Evolutionary conservation across 2,329 filamentous ascomycete species (phyloP), one percentile per base, ranked within the genome.

Genomic region (Microsporum audouinii): DNA sequence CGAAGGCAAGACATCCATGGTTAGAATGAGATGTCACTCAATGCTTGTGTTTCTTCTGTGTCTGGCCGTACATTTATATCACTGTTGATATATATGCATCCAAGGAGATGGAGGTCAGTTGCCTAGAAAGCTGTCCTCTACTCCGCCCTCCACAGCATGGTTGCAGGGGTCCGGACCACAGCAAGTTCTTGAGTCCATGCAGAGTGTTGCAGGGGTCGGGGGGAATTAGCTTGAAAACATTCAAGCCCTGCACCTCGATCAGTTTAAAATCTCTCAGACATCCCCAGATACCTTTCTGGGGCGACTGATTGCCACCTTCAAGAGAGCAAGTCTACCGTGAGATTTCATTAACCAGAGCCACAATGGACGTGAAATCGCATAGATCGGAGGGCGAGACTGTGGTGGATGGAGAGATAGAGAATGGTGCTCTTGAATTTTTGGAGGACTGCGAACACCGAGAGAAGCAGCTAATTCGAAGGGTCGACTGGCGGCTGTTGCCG

Each of bases 401-500:
- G 1, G n/a, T 29, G 55, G 33, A 57, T 7, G 57, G n/a, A 10
- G 12, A 60, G 3, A 29, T 14, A 10, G 61, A 63, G 36, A 34
- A 61, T 61, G 23, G 29, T 12, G 47, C n/a, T 8, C 33, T 41
- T 8, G 60, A 63, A 33, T 34, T 51, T 10, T 12, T 56, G 33
- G 59, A 45, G n/a, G 59, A 58, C 12, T 34, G 36, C 12, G 10
- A 41, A 36, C 31, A 38, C 10, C 55, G 59, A n/a, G 73, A 77
- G 65, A 72, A 70, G 61, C 71, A 72, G 57, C 67, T 77, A 47
- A 68, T 71, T 5, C 66, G 68, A 4, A 71, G 69, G 33, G 78
- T 94, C 66, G 89, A 95, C 72, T 76, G 79, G 43, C 82, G 85
- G 1, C 75, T 88, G 2, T 81, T 88, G 53, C 70, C 80, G 2